phyloP scores from a whole-genome alignment of 345 rosid genomes.

The Melaleuca quinquenervia region DNA sequence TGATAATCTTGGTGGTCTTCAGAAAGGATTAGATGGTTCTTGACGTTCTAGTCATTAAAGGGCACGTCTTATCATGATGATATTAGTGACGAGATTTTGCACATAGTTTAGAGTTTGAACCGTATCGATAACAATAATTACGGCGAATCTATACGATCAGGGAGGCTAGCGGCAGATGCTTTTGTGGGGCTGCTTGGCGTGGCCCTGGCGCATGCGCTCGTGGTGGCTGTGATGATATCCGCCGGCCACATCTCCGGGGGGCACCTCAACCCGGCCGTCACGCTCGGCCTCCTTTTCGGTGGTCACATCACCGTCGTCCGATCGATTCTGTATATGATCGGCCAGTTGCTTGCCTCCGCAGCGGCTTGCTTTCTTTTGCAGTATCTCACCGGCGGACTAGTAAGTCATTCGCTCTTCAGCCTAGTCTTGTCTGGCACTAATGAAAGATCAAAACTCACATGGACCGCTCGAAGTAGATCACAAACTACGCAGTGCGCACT shows the following conservation, averaged over 20 bases:
- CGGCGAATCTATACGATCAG: slow-evolving; percentile 18
- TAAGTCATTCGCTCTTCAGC: slow-evolving; percentile 1
- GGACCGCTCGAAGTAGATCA: not conserved
- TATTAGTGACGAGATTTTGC: not conserved
- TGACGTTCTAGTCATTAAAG: not conserved
- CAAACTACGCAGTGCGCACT: not conserved
- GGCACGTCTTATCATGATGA: not conserved
- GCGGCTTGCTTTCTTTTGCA: slow-evolving; percentile 72
- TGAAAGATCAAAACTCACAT: not conserved
- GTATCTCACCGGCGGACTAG: slow-evolving; percentile 87
- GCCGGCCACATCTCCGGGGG: slow-evolving; percentile 94
- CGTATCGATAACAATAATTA: not conserved
- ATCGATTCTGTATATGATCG: slow-evolving; percentile 61
- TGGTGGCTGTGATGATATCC: slow-evolving; percentile 76
- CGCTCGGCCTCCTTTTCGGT: slow-evolving; percentile 66
- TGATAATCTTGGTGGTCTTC: not conserved
- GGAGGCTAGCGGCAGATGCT: slow-evolving; percentile 27
- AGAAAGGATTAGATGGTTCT: not conserved
- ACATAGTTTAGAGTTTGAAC: not conserved
- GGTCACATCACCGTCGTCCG: slow-evolving; percentile 74
- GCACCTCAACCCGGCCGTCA: slow-evolving; percentile 90
- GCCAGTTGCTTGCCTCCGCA: slow-evolving; percentile 65
- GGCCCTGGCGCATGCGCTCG: slow-evolving; percentile 76
- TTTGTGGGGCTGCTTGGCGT: slow-evolving; percentile 55
- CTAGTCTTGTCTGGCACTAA: not conserved